These are phyloP conservation scores for Pelargonium fulgidum DNA, from an alignment of 441 rosid species.

Conservation along the genomic window DNA sequence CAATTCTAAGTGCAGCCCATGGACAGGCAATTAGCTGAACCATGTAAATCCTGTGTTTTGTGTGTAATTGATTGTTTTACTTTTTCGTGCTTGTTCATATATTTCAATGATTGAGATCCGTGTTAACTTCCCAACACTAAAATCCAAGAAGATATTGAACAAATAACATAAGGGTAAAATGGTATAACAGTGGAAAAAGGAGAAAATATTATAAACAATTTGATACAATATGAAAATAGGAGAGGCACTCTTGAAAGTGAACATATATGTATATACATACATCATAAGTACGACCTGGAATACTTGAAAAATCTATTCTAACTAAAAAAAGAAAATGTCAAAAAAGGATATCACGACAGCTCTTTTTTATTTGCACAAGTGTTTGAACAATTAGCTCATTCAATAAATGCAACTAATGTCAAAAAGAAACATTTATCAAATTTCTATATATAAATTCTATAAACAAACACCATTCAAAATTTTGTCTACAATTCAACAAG, in stretches of 20 bases:
- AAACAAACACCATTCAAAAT: not conserved
- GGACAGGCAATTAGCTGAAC: too few species aligned
- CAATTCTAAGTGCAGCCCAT: too few species aligned
- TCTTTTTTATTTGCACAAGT: not conserved
- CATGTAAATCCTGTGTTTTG: too few species aligned
- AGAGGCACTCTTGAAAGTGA: constrained; percentile 5
- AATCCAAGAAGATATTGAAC: not conserved
- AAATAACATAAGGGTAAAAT: not conserved
- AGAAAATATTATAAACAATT: not conserved
- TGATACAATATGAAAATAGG: not conserved
- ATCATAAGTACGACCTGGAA: not conserved
- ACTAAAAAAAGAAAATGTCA: not conserved
- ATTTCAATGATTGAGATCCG: too few species aligned
- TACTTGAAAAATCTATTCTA: not conserved
- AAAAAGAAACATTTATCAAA: not conserved
- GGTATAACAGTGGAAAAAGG: not conserved
- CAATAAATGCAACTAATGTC: not conserved
- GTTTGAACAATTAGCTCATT: constrained; percentile 2
- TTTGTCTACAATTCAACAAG: not conserved
- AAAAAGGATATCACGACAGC: not conserved
- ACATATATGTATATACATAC: not conserved
- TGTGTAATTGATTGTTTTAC: too few species aligned
- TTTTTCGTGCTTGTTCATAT: too few species aligned
- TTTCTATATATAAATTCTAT: not conserved
- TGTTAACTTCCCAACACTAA: not conserved